Base-by-base conservation (phyloP, 352 stramenopile species). In the Blastocystis sp. region DNA sequence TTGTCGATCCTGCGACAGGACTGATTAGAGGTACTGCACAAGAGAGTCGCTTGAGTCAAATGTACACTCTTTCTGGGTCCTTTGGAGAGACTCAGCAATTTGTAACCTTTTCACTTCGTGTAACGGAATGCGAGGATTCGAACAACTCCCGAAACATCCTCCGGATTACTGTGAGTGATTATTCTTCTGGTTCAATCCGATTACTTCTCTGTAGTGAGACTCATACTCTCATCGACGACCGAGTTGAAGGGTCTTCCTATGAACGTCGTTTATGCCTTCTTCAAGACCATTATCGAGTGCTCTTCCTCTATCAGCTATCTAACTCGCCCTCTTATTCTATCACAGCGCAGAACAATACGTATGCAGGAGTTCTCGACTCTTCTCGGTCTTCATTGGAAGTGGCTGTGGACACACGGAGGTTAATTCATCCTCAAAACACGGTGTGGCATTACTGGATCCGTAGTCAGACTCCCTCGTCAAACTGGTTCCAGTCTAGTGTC, bases 1-100 rank as follows among this genome's bases (percentile, higher is more conserved):
- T 13, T n/a, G 26, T 88, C 34, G 77, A 88, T 43, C 41, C 62
- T 5, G n/a, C 29, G 11, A 88, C 47, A 9, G 77, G 77, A 20
- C 6, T 18, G 59, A 29, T 88, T 15, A 54, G 63, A 39, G 77
- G 77, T n/a, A 76, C 34, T 61, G 56, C 77, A 9, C 26, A 20
- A 29, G 56, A 68, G 53, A 41, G 8, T 20, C 73, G 62, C 8
- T n/a, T 53, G 43, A 34, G 6, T 5, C 64, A n/a, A 50, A 29
- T 47, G 7, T 73, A 47, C 62, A 45, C 62, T 7, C 62, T 73
- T 7, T 50, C 62, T 7, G 62, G 7, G 20, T 23, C n/a, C 26
- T 18, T 45, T 43, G n/a, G 23, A 1, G 62, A 39, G 20, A 6
- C 3, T 7, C n/a, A 37, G 7, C 20, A 7, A 8, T 23, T 37